Conservation (phyloP, 2,329 filamentous ascomycete species). For the Colletotrichum musae region DNA sequence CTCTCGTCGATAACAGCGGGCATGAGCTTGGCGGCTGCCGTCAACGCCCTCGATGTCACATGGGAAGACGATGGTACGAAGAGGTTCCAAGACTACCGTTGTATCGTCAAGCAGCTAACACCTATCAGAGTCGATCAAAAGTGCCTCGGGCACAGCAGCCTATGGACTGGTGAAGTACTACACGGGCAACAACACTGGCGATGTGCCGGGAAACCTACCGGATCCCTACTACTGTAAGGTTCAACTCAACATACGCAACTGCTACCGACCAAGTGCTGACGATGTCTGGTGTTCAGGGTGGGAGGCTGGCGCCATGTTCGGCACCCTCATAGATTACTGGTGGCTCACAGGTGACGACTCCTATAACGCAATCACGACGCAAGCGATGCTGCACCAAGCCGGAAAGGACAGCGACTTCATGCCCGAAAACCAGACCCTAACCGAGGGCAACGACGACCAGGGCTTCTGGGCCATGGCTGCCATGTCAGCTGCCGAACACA, state of each 20-base stretch:
- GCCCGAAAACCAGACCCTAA: conserved; percentile 75
- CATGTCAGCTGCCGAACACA: conserved; percentile 83
- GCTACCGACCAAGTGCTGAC: conserved; percentile 53
- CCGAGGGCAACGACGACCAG: conserved; percentile 81
- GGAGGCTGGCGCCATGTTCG: conserved; percentile 81
- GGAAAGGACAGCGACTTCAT: conserved; percentile 73
- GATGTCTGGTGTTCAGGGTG: conserved; percentile 68
- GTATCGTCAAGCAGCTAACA: neutral
- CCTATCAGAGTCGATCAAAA: conserved; percentile 50
- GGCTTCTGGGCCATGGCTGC: conserved; percentile 88
- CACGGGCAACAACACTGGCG: conserved; percentile 71
- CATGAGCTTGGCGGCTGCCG: conserved; percentile 17
- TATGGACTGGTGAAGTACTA: conserved; percentile 56
- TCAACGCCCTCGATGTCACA: conserved; percentile 27
- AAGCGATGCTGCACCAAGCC: conserved; percentile 73
- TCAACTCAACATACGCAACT: conserved; percentile 47
- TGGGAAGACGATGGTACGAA: conserved; percentile 24
- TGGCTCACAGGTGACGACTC: conserved; percentile 76
- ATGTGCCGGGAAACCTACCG: conserved; percentile 70
- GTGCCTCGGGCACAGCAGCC: conserved; percentile 54
- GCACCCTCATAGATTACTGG: conserved; percentile 81
- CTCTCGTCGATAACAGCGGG: conserved; percentile 5
- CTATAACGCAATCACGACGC: conserved; percentile 72
- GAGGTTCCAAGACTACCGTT: neutral
- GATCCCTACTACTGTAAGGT: conserved; percentile 67